Conservation (phyloP, 2,329 filamentous ascomycete genomes). For the Mycosphaerelloides madeirae region DNA sequence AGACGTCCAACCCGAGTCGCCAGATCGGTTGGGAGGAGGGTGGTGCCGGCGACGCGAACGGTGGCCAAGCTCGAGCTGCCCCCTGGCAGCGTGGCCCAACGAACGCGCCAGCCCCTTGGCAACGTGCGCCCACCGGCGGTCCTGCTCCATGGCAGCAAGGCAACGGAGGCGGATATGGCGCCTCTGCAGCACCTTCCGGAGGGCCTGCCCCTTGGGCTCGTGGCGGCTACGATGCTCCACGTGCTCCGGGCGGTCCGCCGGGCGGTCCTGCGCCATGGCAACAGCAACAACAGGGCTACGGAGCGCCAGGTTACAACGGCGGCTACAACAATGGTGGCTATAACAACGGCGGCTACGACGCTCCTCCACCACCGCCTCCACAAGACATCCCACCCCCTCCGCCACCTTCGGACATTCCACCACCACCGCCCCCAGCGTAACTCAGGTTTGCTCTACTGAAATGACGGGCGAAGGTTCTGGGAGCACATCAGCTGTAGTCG, state of each 20-base stretch:
- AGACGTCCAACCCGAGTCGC: slow-evolving; percentile 58
- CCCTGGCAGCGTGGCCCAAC: slow-evolving; percentile 28
- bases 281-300: slow-evolving; percentile 19
- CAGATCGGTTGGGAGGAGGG: slow-evolving; percentile 83
- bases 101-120: slow-evolving; percentile 37
- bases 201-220: slow-evolving; percentile 20
- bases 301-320: slow-evolving; percentile 1
- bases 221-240: too few species aligned
- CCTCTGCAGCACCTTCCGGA: slow-evolving; percentile 14
- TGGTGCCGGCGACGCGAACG: slow-evolving; percentile 53
- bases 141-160: slow-evolving; percentile 36
- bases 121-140: slow-evolving; percentile 21
- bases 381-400: slow-evolving; percentile 58
- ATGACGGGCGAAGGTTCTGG: too few species aligned
- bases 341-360: slow-evolving; percentile 19
- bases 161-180: slow-evolving; percentile 23
- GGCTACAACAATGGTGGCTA: slow-evolving; percentile 11
- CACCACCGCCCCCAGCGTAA: slow-evolving; percentile 54
- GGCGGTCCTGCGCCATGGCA: slow-evolving; percentile 29
- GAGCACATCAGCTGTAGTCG: too few species aligned
- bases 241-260: slow-evolving; percentile 16
- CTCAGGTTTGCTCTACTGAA: too few species aligned
- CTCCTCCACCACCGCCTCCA: slow-evolving; percentile 49
- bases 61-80: slow-evolving; percentile 41
- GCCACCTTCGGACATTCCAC: slow-evolving; percentile 57